Conservation (phyloP, 78 protist genomes). For the Cavenderia fasciculata region DNA sequence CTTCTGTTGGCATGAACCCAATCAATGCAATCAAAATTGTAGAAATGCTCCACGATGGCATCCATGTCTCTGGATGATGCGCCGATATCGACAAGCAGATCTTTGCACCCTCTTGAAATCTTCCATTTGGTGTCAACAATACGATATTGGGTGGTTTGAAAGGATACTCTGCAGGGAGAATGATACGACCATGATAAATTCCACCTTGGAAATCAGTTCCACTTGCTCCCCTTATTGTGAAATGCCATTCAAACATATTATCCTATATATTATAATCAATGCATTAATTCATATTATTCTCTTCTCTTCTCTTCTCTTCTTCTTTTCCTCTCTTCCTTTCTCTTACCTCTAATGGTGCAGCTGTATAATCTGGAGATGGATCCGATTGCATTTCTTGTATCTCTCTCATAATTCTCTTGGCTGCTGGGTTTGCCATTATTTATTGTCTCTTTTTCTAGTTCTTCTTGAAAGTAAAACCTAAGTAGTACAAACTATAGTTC, state of each 20-base stretch:
- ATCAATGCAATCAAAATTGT: constrained; percentile 92
- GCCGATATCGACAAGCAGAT: constrained; percentile 92
- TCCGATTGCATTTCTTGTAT: constrained; percentile 46
- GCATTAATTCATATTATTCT: neutral
- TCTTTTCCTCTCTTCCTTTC: neutral
- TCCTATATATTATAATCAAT: constrained; percentile 37
- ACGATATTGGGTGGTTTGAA: constrained; percentile 91
- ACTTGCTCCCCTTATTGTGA: constrained; percentile 94
- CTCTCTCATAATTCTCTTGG: constrained; percentile 67
- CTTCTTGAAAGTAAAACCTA: too few relatives aligned
- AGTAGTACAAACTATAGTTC: neutral
- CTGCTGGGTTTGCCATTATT: constrained; percentile 26
- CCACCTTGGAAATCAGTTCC: constrained; percentile 93
- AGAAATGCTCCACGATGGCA: constrained; percentile 94
- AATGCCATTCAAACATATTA: constrained; percentile 97
- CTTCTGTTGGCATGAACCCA: constrained; percentile 89
- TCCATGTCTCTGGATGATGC: constrained; percentile 98
- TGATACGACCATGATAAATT: constrained; percentile 95
- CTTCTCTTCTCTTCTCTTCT: neutral
- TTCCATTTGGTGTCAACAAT: constrained; percentile 93
- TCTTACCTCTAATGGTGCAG: constrained; percentile 66
- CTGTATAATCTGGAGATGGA: constrained; percentile 59
- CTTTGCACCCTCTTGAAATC: constrained; percentile 91
- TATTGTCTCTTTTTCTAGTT: too few relatives aligned
- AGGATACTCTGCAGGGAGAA: constrained; percentile 95